Base-by-base conservation (phyloP, 495 filamentous ascomycete species). In the Xanthoparmelia taractica region DNA sequence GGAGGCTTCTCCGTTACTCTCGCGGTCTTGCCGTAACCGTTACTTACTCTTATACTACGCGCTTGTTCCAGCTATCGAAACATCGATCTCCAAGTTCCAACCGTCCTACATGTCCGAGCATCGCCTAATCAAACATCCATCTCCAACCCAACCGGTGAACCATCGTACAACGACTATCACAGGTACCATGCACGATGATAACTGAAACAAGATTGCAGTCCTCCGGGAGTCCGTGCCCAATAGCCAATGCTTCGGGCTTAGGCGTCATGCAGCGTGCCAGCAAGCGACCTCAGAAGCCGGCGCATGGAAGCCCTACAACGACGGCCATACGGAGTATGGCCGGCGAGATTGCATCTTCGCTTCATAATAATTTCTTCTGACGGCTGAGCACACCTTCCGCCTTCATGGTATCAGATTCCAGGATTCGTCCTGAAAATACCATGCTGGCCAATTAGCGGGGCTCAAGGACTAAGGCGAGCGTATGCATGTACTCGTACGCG, bases 31-130 rank as follows among this genome's bases (percentile, higher is more conserved):
- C 40, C 40, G 40, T 43, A 18, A 43, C 41, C 43, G 43, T 47
- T 47, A 2, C 41, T n/a, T n/a, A n/a, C n/a, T n/a, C 10, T 3
- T 45, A 4, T 23, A 8, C 8, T 8, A 47, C n/a, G n/a, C n/a
- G 43, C 43, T 47, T 47, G 43, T 47, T 47, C 43, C 43, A 47
- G 43, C 43, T 47, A n/a, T 47, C 43, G 43, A 29, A 47, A 50
- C 12, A 50, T 50, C 47, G 25, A 29, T 2, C 15, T 27, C n/a
- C 12, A 8, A 1, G 10, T 50, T 11, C 38, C 8, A 2, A 2
- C 38, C 12, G 23, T 17, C 13, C 23, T 47, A 13, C 1, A 48
- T 29, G 47, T 50, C 47, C 47, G 47, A 50, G 13, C 25, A 29
- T 29, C 47, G 4, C 47, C 25, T 11, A 1, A 12, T 10, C 45